Evolutionary conservation across 768 basidiomycete genomes (phyloP), one percentile per base, ranked within the genome.

Genomic region (Suillus bovinus): DNA sequence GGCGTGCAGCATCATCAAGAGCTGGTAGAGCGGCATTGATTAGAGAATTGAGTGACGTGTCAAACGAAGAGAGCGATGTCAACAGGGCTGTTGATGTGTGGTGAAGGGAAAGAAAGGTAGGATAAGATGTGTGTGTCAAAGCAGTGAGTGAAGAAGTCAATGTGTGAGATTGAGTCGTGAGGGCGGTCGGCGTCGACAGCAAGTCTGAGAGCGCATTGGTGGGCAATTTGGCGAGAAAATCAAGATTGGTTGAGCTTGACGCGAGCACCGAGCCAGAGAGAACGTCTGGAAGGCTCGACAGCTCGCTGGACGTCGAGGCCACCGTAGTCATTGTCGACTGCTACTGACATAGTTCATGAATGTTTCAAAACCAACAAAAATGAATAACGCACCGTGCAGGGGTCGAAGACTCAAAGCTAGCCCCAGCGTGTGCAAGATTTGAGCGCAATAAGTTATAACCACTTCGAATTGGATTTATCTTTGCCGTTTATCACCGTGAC

Each of bases 31-130:
- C 85, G 16, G 77, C 74, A 47, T 80, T 77, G 27, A 96, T 77
- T 5, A 98, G 81, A 39, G 83, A 74, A 61, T 85, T 81, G 61
- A 98, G 86, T 7, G 93, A 93, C 11, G 81, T 73, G 1, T 90
- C 87, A 59, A 98, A 83, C 5, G 89, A 86, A 1, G 84, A 80
- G 63, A 98, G 83, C 1, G 94, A 91, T 4, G 80, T 75, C 2
- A 86, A 80, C 61, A 97, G 83, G 0, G 89, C 86, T 54, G 86
- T 85, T 4, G 93, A 92, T 20, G 91, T 90, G 53, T 82, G 75
- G 72, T 96, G 94, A 13, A 96, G 82, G n/a, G 91, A 89, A 65
- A 96, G 84, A 73, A 97, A 96, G 0, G 94, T 94, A 33, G 91
- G 86, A 74, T 97, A 95, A 27, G 94, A 94, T 5, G 93, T 88